Base-by-base conservation (phyloP, 2,329 filamentous ascomycete species). In the Decorospora gaudefroyi region DNA sequence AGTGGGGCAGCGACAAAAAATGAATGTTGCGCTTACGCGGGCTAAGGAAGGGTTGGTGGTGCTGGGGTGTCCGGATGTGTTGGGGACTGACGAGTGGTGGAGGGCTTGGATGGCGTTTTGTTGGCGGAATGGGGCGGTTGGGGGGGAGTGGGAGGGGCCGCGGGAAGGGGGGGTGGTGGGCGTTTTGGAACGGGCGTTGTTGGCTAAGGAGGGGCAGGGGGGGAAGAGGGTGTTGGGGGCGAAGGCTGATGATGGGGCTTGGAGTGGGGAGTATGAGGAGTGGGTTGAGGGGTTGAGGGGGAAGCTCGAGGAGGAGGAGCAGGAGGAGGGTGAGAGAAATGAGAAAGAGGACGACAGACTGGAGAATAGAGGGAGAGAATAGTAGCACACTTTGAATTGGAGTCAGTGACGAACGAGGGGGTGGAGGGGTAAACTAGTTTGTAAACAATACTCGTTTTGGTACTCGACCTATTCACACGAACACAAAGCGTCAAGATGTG, bases 11-110 rank as follows among this genome's bases (percentile, higher is more conserved):
- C 58, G 53, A n/a, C 60, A 69, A 39, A 69, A 67, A 32, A 72
- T 74, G 55, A 75, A 75, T 51, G 72, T 76, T 30, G 73, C 72
- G 3, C 49, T 76, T n/a, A 76, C 74, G 4, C 51, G 73, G 30
- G 72, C 74, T 1, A 74, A 69, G 49, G 66, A 74, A 51, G 74
- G 60, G 1, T 53, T 76, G 6, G 43, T 76, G 11, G 70, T 75
- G 4, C 62, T 76, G 33, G 73, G 74, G 1, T 72, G 67, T 45
- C 69, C 70, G 4, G 57, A 61, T 30, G 59, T 74, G 6, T 49
- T 76, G 32, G 56, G 50, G 8, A 48, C 46, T 17, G 73, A 76
- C 50, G 51, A 62, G 18, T 48, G 61, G 35, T 76, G 74, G 74
- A 46, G 50, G 15, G 48, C 49, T 6, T 73, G 69, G 40, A 27